Evolutionary conservation across 2,329 filamentous ascomycete species (phyloP).

Genomic region (Phialophora verrucosa): DNA sequence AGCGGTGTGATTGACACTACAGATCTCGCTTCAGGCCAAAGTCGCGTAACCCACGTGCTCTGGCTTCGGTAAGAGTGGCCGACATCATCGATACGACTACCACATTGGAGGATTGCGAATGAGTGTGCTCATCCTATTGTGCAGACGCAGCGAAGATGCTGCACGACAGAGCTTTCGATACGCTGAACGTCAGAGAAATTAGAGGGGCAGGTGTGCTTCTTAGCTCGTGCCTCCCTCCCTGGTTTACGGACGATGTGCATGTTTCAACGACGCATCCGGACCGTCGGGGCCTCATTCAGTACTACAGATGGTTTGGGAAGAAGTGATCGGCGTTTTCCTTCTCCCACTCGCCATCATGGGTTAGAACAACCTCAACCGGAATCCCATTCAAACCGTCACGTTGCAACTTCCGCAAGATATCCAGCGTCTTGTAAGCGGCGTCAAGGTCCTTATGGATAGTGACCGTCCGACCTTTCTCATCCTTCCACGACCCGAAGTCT

Average conservation of each 20-base stretch:
- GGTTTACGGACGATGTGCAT: not conserved
- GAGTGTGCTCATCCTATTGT: not conserved
- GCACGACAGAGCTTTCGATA: not conserved
- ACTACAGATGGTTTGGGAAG: conserved; percentile 22
- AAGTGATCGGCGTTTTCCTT: conserved; percentile 26
- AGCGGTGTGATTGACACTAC: not conserved
- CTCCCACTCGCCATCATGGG: conserved; percentile 31
- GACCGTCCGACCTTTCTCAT: conserved; percentile 50
- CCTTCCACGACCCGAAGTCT: conserved; percentile 57
- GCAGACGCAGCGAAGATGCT: not conserved
- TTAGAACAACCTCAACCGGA: conserved; percentile 28
- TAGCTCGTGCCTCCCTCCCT: not conserved
- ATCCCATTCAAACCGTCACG: conserved; percentile 19
- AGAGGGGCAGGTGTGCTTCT: not conserved
- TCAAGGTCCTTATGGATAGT: conserved; percentile 59
- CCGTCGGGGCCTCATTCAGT: not conserved
- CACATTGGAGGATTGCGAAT: not conserved
- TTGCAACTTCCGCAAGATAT: conserved; percentile 42
- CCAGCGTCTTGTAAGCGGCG: conserved; percentile 51
- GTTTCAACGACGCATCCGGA: not conserved
- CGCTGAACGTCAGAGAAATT: not conserved
- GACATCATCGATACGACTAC: not conserved
- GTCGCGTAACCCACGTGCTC: not conserved
- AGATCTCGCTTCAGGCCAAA: not conserved
- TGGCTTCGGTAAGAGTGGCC: not conserved